Conservation (phyloP, 2,329 filamentous ascomycete species). For the Pezicula carpinea region DNA sequence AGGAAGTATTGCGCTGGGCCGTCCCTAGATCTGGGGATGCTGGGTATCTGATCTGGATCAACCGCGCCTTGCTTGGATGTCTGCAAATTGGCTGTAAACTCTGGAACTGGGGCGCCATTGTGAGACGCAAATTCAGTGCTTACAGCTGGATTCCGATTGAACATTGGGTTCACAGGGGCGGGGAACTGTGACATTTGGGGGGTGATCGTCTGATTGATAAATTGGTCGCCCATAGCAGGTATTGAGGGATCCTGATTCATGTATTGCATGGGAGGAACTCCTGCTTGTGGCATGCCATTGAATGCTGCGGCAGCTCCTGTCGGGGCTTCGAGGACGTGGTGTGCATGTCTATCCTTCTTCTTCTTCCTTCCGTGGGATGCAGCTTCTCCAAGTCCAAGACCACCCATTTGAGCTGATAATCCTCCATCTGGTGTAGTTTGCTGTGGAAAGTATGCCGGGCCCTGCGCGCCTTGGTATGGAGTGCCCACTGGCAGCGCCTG, state of each 20-base stretch:
- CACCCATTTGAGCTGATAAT: conserved; percentile 71
- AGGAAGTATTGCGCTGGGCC: conserved; percentile 78
- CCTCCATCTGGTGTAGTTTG: conserved; percentile 39
- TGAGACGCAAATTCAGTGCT: conserved; percentile 43
- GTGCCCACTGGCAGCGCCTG: conserved; percentile 16
- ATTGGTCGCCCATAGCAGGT: conserved; percentile 39
- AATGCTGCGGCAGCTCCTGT: conserved; percentile 64
- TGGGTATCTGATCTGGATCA: conserved; percentile 89
- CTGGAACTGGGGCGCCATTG: conserved; percentile 30
- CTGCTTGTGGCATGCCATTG: conserved; percentile 60
- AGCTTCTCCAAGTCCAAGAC: conserved; percentile 59
- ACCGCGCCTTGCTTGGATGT: conserved; percentile 69
- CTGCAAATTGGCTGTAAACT: conserved; percentile 42
- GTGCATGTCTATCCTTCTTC: conserved; percentile 94
- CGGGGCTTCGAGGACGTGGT: conserved; percentile 77
- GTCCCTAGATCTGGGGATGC: conserved; percentile 82
- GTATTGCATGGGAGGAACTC: conserved; percentile 51
- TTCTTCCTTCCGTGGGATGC: conserved; percentile 55
- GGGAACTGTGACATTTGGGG: conserved; percentile 56
- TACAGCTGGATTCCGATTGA: conserved; percentile 38
- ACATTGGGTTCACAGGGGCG: conserved; percentile 49
- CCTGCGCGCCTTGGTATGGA: conserved; percentile 27
- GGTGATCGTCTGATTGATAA: conserved; percentile 39
- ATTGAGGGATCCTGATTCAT: conserved; percentile 48
- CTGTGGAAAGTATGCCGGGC: conserved; percentile 27